phyloP scores from a whole-genome alignment of 176 grass and related monocot genomes.

The Tillandsia leiboldiana region DNA sequence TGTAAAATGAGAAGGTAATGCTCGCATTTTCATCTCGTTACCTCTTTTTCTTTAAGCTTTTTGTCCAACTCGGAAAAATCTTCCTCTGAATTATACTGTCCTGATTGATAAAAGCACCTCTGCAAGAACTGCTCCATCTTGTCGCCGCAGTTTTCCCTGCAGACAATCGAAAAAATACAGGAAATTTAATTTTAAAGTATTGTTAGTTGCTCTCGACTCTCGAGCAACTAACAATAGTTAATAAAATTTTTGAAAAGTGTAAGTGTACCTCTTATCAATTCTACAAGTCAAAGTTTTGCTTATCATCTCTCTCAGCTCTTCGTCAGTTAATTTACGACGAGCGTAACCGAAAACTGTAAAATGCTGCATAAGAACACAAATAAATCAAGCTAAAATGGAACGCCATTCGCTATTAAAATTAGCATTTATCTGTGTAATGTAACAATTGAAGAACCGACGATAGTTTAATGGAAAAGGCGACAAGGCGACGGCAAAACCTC shows the following conservation, averaged over 20 bases:
- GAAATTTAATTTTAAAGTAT: not conserved
- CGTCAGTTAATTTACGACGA: constrained; percentile 72
- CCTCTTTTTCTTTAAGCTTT: constrained; percentile 85
- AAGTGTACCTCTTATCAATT: constrained; percentile 66
- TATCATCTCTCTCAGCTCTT: constrained; percentile 77
- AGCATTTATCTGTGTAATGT: not conserved
- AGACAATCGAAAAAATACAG: constrained; percentile 9
- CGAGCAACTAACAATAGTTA: not conserved
- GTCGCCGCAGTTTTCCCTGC: constrained; percentile 68
- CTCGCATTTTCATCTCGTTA: constrained; percentile 15
- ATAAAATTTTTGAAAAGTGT: not conserved
- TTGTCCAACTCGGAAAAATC: constrained; percentile 64
- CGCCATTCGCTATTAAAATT: not conserved
- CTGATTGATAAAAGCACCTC: constrained; percentile 85
- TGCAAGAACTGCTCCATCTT: constrained; percentile 86
- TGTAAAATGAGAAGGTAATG: not conserved
- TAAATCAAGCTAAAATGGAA: constrained; percentile 20
- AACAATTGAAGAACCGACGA: not conserved
- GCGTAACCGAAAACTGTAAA: constrained; percentile 93
- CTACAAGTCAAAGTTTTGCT: constrained; percentile 74
- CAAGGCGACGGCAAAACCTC: constrained; percentile 27
- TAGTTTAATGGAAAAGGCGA: constrained; percentile 1
- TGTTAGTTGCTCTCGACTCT: not conserved
- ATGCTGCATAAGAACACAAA: constrained; percentile 54
- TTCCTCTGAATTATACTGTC: constrained; percentile 70